Percentiles rank a stretch among this genome's conserved stretches.
phyloP scores from a whole-genome alignment of 805 yeast species.

The Candida loeiensis region DNA sequence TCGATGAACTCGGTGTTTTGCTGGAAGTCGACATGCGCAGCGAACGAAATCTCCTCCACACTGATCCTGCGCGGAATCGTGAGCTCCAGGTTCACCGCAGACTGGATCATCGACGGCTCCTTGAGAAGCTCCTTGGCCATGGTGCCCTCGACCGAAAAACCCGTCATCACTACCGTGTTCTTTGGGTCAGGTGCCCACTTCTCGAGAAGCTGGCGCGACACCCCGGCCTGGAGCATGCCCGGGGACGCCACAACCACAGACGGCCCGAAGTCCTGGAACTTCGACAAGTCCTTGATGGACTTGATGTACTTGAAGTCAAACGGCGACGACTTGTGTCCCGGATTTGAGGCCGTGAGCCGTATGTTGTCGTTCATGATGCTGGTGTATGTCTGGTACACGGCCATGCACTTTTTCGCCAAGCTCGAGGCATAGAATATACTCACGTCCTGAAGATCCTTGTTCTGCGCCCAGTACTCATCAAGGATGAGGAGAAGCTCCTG shows the following conservation, averaged over 20 bases:
- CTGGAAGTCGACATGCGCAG: conserved; percentile 98
- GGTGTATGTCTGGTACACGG: conserved; percentile 93
- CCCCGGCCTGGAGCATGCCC: conserved; percentile 97
- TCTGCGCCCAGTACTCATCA: conserved; percentile 91
- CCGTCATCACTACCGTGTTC: conserved; percentile 84
- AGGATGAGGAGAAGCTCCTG: conserved; percentile 86
- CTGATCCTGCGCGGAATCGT: conserved; percentile 82
- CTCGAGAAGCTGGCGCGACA: conserved; percentile 85
- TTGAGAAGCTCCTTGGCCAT: conserved; percentile 87
- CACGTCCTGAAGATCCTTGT: conserved; percentile 76
- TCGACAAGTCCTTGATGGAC: conserved; percentile 73
- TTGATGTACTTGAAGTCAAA: conserved; percentile 84
- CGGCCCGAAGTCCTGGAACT: conserved; percentile 90
- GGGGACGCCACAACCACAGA: conserved; percentile 96
- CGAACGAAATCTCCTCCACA: conserved; percentile 93
- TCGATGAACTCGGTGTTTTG: conserved; percentile 92
- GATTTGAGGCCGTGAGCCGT: conserved; percentile 49
- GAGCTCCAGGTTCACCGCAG: conserved; percentile 74
- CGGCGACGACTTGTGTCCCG: conserved; percentile 56
- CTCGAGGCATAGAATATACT: conserved; percentile 90
- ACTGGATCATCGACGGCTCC: conserved; percentile 89
- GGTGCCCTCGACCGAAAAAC: conserved; percentile 98
- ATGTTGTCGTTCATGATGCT: conserved; percentile 96
- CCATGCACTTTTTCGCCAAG: conserved; percentile 93
- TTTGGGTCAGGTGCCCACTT: conserved; percentile 97